Percentiles rank a stretch among this genome's conserved stretches.
Evolutionary conservation across 208 protist species (phyloP).

Genomic region (Plasmodiophora brassicae): DNA sequence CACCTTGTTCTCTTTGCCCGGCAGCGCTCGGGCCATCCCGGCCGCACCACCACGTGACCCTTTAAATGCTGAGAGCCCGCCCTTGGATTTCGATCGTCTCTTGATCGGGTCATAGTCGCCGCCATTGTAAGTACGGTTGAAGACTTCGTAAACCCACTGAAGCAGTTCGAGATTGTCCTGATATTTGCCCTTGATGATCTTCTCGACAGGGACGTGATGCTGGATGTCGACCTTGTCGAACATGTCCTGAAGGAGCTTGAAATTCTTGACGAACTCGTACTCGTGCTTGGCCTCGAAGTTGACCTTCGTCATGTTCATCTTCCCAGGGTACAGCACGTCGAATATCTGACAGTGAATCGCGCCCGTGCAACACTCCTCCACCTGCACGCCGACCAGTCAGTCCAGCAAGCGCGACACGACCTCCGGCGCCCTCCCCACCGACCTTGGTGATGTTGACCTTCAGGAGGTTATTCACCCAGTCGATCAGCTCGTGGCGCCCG

Average conservation of each 20-base stretch:
- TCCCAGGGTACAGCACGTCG: conserved; percentile 74
- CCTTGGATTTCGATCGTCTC: conserved; percentile 11
- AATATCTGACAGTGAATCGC: conserved; percentile 85
- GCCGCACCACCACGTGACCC: neutral
- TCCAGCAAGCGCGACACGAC: too few relatives aligned
- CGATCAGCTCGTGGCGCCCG: conserved; percentile 60
- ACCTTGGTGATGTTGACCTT: conserved; percentile 66
- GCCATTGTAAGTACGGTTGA: conserved; percentile 38
- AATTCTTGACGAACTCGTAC: conserved; percentile 88
- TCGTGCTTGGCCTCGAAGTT: conserved; percentile 83
- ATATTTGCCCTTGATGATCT: conserved; percentile 84
- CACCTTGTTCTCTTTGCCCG: neutral
- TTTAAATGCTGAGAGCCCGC: neutral
- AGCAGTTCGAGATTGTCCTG: conserved; percentile 92
- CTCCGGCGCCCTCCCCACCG: too few relatives aligned
- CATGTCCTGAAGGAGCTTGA: conserved; percentile 83
- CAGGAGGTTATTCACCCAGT: conserved; percentile 68
- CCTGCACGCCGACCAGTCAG: too few relatives aligned
- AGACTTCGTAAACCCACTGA: conserved; percentile 60
- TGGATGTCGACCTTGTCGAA: conserved; percentile 78
- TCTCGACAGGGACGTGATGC: conserved; percentile 64
- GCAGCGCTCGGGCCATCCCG: neutral
- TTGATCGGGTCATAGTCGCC: conserved; percentile 32
- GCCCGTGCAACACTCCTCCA: conserved; percentile 56
- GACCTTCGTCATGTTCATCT: conserved; percentile 67